Evolutionary conservation across 2,329 filamentous ascomycete species (phyloP).

Genomic region (Aspergillus viridinutans): DNA sequence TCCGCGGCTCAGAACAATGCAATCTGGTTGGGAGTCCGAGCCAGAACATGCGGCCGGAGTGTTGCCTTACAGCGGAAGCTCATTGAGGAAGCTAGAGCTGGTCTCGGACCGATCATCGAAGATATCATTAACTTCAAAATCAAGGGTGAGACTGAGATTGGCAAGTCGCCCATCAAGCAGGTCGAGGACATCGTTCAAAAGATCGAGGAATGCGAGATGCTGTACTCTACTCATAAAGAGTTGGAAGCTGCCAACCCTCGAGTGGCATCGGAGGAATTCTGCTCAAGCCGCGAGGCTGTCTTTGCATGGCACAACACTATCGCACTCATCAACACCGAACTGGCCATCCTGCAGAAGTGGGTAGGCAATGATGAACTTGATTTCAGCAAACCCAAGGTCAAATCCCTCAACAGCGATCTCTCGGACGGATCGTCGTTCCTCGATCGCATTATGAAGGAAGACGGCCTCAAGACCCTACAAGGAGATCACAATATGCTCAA

Average conservation of each 20-base stretch:
- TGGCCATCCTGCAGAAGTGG: slow-evolving; percentile 89
- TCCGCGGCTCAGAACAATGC: slow-evolving; percentile 64
- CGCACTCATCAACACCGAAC: slow-evolving; percentile 89
- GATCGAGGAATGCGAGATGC: slow-evolving; percentile 80
- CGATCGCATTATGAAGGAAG: slow-evolving; percentile 91
- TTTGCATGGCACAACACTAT: slow-evolving; percentile 97
- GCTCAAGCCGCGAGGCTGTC: slow-evolving; percentile 80
- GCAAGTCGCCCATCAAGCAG: slow-evolving; percentile 82
- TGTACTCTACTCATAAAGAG: slow-evolving; percentile 76
- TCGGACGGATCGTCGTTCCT: slow-evolving; percentile 90
- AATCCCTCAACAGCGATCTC: slow-evolving; percentile 66
- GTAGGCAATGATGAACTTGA: slow-evolving; percentile 94
- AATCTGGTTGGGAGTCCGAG: slow-evolving; percentile 83
- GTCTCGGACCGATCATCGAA: slow-evolving; percentile 71
- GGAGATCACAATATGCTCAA: slow-evolving; percentile 77
- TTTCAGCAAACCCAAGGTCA: slow-evolving; percentile 71
- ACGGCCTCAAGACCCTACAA: slow-evolving; percentile 86
- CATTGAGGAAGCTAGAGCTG: slow-evolving; percentile 75
- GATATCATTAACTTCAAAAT: slow-evolving; percentile 91
- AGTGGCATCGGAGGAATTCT: slow-evolving; percentile 71
- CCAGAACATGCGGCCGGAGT: slow-evolving; percentile 78
- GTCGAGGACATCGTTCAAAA: slow-evolving; percentile 84
- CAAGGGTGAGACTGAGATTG: slow-evolving; percentile 85
- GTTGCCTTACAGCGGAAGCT: slow-evolving; percentile 80
- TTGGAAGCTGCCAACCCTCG: slow-evolving; percentile 71